phyloP scores from a whole-genome alignment of 192 early-diverging fungal genomes.

The Coemansia sp. region DNA sequence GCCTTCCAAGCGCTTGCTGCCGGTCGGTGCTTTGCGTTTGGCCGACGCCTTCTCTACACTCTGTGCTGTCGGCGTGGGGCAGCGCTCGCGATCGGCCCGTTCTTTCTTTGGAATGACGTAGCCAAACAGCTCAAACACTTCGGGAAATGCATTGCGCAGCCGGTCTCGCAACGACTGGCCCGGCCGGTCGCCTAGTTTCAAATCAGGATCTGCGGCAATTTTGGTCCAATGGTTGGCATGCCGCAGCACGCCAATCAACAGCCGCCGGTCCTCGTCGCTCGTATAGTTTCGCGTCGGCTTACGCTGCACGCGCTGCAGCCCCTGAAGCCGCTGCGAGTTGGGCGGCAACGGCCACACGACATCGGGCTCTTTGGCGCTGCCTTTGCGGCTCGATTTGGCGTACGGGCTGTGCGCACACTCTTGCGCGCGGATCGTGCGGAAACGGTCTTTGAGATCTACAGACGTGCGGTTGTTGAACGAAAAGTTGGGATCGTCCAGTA shows the following conservation, averaged over 20 bases:
- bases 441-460: slow-evolving; percentile 53
- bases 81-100: slow-evolving; percentile 46
- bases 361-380: slow-evolving; percentile 42
- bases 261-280: slow-evolving; percentile 45
- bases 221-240: slow-evolving; percentile 55
- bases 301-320: slow-evolving; percentile 49
- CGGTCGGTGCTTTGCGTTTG: slow-evolving; percentile 49
- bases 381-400: slow-evolving; percentile 21
- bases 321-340: slow-evolving; percentile 51
- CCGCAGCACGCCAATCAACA: slow-evolving; percentile 45
- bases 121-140: slow-evolving; percentile 54
- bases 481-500: slow-evolving; percentile 46
- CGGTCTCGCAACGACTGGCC: slow-evolving; percentile 56
- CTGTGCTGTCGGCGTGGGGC: slow-evolving; percentile 2
- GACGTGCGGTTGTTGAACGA: slow-evolving; percentile 53
- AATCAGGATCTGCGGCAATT: slow-evolving; percentile 48
- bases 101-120: slow-evolving; percentile 56
- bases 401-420: slow-evolving; percentile 49
- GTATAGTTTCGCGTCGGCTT: slow-evolving; percentile 56
- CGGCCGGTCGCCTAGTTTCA: slow-evolving; percentile 40
- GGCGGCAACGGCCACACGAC: slow-evolving; percentile 55
- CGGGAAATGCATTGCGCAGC: slow-evolving; percentile 53
- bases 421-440: slow-evolving; percentile 52
- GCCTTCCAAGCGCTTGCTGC: slow-evolving; percentile 50
- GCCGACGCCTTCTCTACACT: background rate